Conservation (phyloP, 1,284 basidiomycete genomes). For the Ceratobasidium sp. region DNA sequence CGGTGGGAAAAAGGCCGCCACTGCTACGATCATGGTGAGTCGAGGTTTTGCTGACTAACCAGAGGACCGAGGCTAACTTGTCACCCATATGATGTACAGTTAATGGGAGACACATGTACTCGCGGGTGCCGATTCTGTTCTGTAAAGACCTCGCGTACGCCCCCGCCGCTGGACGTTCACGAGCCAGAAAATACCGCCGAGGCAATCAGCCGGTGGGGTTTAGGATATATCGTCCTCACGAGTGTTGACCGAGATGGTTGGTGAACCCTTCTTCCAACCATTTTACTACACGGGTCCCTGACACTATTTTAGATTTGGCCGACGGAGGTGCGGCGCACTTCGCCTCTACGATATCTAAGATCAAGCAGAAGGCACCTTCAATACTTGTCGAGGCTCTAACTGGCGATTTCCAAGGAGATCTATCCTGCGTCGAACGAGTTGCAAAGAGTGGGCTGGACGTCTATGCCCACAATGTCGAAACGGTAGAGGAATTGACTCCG, state of each 20-base stretch:
- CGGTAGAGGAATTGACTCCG: constrained; percentile 91
- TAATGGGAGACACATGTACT: constrained; percentile 99
- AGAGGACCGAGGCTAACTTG: neutral
- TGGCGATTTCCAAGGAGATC: constrained; percentile 89
- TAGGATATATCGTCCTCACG: constrained; percentile 98
- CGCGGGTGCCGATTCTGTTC: constrained; percentile 98
- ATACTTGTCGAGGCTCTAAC: constrained; percentile 98
- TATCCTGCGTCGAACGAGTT: constrained; percentile 81
- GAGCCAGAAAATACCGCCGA: constrained; percentile 99
- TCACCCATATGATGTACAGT: constrained; percentile 58
- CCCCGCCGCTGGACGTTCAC: constrained; percentile 92
- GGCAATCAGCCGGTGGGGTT: constrained; percentile 96
- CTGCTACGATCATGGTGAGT: constrained; percentile 97
- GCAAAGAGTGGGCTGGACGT: constrained; percentile 95
- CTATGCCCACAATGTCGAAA: constrained; percentile 98
- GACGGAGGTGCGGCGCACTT: constrained; percentile 96
- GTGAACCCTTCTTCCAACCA: constrained; percentile 49
- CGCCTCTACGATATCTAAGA: constrained; percentile 92
- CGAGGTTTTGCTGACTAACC: constrained; percentile 23
- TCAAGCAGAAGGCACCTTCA: constrained; percentile 96
- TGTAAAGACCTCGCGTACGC: constrained; percentile 91
- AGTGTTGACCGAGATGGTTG: constrained; percentile 96
- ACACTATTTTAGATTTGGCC: constrained; percentile 71
- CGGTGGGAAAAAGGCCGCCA: constrained; percentile 87
- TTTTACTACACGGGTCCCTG: constrained; percentile 35